Percentiles rank a stretch among this genome's conserved stretches.
These are phyloP conservation scores for Singerocomus rubriflavus DNA, from an alignment of 1,284 basidiomycete genomes.

Conservation along the genomic window DNA sequence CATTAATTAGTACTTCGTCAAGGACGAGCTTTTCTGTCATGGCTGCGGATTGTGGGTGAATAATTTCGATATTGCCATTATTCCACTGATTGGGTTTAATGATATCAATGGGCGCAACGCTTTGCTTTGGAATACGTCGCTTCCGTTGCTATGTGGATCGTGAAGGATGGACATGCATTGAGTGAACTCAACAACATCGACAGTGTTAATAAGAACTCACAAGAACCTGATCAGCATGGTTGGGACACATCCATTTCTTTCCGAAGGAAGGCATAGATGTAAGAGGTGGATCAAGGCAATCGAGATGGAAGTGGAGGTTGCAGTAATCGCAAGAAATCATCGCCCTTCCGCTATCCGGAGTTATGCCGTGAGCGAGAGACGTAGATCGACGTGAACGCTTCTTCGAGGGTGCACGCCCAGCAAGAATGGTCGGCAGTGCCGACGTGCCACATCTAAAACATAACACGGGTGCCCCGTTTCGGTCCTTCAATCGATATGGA, in stretches of 20 bases:
- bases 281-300: slow-evolving; percentile 92
- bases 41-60: slow-evolving; percentile 58
- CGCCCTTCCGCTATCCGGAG: slow-evolving; percentile 56
- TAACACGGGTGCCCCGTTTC: slow-evolving; percentile 75
- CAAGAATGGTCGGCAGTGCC: slow-evolving; percentile 55
- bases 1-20: slow-evolving; percentile 79
- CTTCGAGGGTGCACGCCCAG: slow-evolving; percentile 46
- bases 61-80: slow-evolving; percentile 90
- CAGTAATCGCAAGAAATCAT: slow-evolving; percentile 98
- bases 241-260: slow-evolving; percentile 99
- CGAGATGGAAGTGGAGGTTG: slow-evolving; percentile 93
- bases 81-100: slow-evolving; percentile 71
- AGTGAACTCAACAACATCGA: slow-evolving; percentile 5
- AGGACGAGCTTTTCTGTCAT: slow-evolving; percentile 49
- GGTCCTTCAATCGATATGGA: slow-evolving; percentile 82
- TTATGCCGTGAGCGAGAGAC: slow-evolving; percentile 34
- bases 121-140: slow-evolving; percentile 71
- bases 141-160: slow-evolving; percentile 56
- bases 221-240: slow-evolving; percentile 82
- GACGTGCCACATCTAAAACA: slow-evolving; percentile 90
- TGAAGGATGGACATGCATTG: slow-evolving; percentile 8
- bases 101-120: slow-evolving; percentile 66
- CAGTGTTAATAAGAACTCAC: slow-evolving; percentile 41
- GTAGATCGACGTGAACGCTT: slow-evolving; percentile 54
- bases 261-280: slow-evolving; percentile 80